A percentile compares a stretch with the other conserved stretches of the same genome.
These are phyloP conservation scores for Psilocybe subaeruginosa DNA, from an alignment of 768 basidiomycete genomes.

Conservation along the genomic window DNA sequence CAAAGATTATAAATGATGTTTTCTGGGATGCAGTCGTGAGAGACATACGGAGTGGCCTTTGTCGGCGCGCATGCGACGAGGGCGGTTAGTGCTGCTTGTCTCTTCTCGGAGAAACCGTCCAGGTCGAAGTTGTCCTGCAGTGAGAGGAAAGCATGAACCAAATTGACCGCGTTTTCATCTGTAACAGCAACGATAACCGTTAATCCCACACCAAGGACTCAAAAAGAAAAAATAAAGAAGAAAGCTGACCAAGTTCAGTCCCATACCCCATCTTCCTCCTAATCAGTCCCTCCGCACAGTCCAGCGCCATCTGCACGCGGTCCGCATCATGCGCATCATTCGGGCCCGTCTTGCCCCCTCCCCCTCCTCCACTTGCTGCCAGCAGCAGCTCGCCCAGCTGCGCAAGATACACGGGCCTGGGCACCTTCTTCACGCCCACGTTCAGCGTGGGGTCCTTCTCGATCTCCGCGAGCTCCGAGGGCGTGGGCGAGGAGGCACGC, in stretches of 20 bases:
- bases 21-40: background rate
- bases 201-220: background rate
- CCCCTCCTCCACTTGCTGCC: conserved; percentile 42
- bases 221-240: background rate
- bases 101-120: conserved; percentile 71
- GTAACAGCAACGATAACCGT: conserved; percentile 1
- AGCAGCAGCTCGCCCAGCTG: conserved; percentile 81
- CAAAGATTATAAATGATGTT: background rate
- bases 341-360: conserved; percentile 28
- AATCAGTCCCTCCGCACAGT: conserved; percentile 81
- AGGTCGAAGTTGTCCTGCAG: conserved; percentile 88
- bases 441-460: conserved; percentile 85
- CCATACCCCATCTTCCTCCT: conserved; percentile 85
- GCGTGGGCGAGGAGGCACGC: conserved; percentile 80
- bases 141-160: conserved; percentile 71
- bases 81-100: conserved; percentile 79
- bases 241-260: conserved; percentile 77
- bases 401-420: conserved; percentile 87
- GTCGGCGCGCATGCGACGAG: conserved; percentile 80
- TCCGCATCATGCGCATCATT: conserved; percentile 72
- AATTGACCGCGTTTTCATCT: conserved; percentile 92
- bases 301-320: conserved; percentile 78
- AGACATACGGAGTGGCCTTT: conserved; percentile 81
- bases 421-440: conserved; percentile 67
- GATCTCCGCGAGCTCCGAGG: conserved; percentile 79